These are phyloP conservation scores for Ophiostoma sp. DNA, from an alignment of 2,329 filamentous ascomycete species.

Conservation along the genomic window DNA sequence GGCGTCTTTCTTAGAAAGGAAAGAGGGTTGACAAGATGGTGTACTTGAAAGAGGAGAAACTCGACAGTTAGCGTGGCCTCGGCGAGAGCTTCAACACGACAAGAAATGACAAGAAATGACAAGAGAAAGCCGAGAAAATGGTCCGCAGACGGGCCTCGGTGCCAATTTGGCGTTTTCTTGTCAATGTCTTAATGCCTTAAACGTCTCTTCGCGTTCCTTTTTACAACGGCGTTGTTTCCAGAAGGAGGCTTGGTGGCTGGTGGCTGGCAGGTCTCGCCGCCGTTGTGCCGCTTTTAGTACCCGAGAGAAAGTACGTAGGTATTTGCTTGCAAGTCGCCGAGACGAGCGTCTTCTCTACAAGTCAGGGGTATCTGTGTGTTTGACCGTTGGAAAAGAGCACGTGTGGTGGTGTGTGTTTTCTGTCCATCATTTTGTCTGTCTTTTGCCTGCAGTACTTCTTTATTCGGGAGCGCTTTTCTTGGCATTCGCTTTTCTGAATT, in stretches of 20 bases:
- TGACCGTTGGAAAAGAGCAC: slow-evolving; percentile 5
- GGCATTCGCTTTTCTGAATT: neutral
- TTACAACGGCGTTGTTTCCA: neutral
- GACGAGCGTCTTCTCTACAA: neutral
- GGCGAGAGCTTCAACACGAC: neutral
- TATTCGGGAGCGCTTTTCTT: too few relatives aligned
- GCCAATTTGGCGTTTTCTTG: neutral
- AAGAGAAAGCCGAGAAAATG: neutral
- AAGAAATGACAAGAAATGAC: neutral
- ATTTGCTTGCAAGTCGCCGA: too few relatives aligned
- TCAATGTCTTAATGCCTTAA: neutral
- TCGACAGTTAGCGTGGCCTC: neutral
- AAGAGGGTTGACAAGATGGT: neutral
- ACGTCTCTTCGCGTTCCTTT: neutral
- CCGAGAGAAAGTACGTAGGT: neutral
- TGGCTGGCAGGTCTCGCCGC: neutral
- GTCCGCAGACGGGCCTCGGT: neutral
- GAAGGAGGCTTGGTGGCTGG: neutral
- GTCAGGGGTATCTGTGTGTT: neutral
- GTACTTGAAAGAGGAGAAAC: neutral
- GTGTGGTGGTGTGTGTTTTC: neutral
- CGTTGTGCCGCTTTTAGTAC: neutral
- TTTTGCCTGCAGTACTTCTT: neutral
- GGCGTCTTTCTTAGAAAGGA: neutral
- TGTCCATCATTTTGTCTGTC: neutral